phyloP scores from a whole-genome alignment of 2,329 filamentous ascomycete species.

The Ophiostoma fasciatum region DNA sequence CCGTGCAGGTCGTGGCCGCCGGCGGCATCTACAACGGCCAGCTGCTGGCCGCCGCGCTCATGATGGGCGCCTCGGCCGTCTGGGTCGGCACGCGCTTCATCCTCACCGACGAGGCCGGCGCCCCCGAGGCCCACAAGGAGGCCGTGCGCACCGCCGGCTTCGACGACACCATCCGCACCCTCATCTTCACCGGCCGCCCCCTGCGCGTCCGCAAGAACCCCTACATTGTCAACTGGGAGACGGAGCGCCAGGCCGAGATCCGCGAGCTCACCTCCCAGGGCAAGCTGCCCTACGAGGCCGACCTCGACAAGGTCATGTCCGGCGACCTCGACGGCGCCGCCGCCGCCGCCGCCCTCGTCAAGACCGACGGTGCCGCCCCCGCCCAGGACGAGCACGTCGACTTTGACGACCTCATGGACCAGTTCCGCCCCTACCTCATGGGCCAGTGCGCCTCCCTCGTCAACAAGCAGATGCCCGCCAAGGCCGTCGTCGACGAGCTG shows the following conservation, averaged over 20 bases:
- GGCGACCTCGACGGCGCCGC: conserved; percentile 44
- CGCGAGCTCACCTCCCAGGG: conserved; percentile 83
- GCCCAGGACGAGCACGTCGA: conserved; percentile 50
- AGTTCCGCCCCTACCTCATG: conserved; percentile 86
- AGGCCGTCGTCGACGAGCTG: conserved; percentile 88
- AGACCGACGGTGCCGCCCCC: conserved; percentile 48
- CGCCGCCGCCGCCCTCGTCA: conserved; percentile 45
- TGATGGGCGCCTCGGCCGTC: conserved; percentile 82
- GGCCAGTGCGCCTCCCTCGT: conserved; percentile 91
- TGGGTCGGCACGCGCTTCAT: conserved; percentile 98
- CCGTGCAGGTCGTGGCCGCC: conserved; percentile 84
- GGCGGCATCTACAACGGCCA: conserved; percentile 91
- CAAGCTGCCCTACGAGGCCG: conserved; percentile 82
- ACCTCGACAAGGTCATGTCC: conserved; percentile 65
- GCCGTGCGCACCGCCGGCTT: conserved; percentile 82
- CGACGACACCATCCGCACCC: conserved; percentile 90
- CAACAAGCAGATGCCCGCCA: conserved; percentile 82
- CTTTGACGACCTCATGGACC: conserved; percentile 79
- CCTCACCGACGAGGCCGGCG: conserved; percentile 84
- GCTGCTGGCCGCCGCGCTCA: conserved; percentile 75
- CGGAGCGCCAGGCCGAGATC: conserved; percentile 78
- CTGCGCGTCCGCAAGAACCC: conserved; percentile 85
- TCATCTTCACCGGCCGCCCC: conserved; percentile 96
- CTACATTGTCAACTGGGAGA: conserved; percentile 95
- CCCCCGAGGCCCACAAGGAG: conserved; percentile 87